Evolutionary conservation across 331 rosid genomes (phyloP).

Genomic region (Dryas integrifolia): DNA sequence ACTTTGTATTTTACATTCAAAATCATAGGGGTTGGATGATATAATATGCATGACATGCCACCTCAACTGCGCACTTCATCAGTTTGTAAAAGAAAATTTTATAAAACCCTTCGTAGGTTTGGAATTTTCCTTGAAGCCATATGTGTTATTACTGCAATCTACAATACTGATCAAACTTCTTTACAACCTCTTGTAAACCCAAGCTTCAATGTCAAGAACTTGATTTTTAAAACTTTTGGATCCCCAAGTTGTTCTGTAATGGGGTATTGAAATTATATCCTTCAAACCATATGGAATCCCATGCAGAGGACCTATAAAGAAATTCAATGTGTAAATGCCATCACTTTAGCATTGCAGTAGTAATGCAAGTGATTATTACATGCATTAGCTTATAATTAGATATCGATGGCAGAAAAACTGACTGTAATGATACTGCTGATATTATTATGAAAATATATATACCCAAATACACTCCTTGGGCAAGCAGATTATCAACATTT

Average conservation of each 20-base stretch:
- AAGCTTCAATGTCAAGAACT: slow-evolving; percentile 72
- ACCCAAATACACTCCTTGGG: slow-evolving; percentile 70
- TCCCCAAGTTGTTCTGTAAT: slow-evolving; percentile 45
- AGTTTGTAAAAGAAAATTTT: neutral
- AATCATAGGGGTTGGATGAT: too few species aligned
- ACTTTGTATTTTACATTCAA: too few species aligned
- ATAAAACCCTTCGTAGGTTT: neutral
- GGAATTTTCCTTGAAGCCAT: neutral
- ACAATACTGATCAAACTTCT: neutral
- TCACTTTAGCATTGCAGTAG: too few species aligned
- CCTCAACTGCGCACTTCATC: neutral
- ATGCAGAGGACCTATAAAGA: slow-evolving; percentile 68
- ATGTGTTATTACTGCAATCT: neutral
- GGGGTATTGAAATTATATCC: slow-evolving; percentile 82
- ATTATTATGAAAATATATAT: slow-evolving; percentile 13
- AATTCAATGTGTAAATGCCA: neutral
- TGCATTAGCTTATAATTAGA: neutral
- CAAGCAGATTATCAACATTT: slow-evolving; percentile 67
- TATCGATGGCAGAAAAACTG: neutral
- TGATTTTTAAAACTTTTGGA: slow-evolving; percentile 57
- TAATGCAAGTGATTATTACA: too few species aligned
- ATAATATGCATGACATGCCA: neutral
- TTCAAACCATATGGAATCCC: slow-evolving; percentile 91
- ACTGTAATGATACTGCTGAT: neutral
- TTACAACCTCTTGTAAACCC: slow-evolving; percentile 69